Conservation (phyloP, 164 flowering plant genomes). For the Piper betle region DNA sequence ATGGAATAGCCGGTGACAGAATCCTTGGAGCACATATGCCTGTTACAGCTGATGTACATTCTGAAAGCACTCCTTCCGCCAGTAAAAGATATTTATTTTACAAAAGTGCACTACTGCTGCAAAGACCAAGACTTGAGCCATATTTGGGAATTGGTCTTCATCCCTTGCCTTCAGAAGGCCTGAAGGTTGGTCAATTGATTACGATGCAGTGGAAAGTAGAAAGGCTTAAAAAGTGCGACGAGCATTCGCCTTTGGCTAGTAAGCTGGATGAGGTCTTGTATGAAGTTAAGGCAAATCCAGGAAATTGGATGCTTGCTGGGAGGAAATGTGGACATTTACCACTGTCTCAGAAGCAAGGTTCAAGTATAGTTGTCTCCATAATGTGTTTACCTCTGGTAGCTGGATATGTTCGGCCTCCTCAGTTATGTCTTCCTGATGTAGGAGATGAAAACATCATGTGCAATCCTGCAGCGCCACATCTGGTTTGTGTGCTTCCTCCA, state of each 20-base stretch:
- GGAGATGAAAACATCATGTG: conserved; percentile 68
- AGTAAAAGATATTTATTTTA: conserved; percentile 36
- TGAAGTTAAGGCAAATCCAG: conserved; percentile 73
- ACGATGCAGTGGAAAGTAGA: conserved; percentile 89
- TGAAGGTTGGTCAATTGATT: conserved; percentile 87
- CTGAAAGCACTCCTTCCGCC: conserved; percentile 10
- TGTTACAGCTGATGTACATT: conserved; percentile 15
- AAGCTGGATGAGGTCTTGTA: conserved; percentile 78
- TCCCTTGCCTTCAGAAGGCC: conserved; percentile 69
- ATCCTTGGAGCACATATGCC: conserved; percentile 77
- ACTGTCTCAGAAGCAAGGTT: conserved; percentile 77
- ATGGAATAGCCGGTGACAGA: conserved; percentile 65
- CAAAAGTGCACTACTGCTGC: conserved; percentile 65
- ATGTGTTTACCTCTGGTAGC: conserved; percentile 78
- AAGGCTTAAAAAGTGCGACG: conserved; percentile 56
- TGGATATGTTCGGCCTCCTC: conserved; percentile 93
- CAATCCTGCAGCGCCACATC: conserved; percentile 87
- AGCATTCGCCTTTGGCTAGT: conserved; percentile 18
- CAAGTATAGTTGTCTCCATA: conserved; percentile 64
- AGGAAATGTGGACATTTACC: conserved; percentile 84
- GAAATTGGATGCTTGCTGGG: conserved; percentile 98
- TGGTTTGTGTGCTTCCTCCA: conserved; percentile 88
- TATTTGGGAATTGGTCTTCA: conserved; percentile 94
- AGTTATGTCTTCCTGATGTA: conserved; percentile 56
- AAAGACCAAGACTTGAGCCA: conserved; percentile 83